phyloP scores from a whole-genome alignment of 495 filamentous ascomycete genomes.

The Cenococcum geophilum region DNA sequence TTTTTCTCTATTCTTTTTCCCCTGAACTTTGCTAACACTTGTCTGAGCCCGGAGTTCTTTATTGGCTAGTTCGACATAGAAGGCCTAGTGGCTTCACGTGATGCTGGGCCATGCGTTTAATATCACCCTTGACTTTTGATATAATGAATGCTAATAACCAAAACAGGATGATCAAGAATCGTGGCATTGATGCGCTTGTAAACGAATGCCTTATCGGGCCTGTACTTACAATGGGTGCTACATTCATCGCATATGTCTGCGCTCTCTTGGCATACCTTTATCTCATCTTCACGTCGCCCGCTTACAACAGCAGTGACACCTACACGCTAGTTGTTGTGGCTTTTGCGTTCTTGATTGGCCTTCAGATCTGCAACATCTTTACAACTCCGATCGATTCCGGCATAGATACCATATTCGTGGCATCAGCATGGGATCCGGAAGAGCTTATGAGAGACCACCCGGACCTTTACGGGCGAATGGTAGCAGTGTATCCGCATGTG shows the following conservation, averaged over 20 bases:
- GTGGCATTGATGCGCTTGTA: constrained; percentile 81
- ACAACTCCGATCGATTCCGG: constrained; percentile 60
- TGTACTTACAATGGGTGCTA: constrained; percentile 80
- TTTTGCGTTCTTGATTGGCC: constrained; percentile 74
- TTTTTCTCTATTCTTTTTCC: neutral
- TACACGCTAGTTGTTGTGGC: constrained; percentile 77
- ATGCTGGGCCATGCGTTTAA: too few relatives aligned
- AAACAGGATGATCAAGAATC: constrained; percentile 71
- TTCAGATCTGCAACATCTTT: constrained; percentile 85
- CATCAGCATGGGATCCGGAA: constrained; percentile 82
- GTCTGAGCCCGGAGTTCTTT: neutral
- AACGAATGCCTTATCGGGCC: constrained; percentile 89
- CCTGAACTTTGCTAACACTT: neutral
- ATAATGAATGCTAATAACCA: neutral
- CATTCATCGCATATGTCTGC: constrained; percentile 76
- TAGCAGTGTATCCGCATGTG: constrained; percentile 75
- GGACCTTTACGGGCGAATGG: constrained; percentile 69
- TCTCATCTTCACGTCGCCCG: constrained; percentile 68
- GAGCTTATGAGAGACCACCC: constrained; percentile 76
- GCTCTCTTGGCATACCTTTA: constrained; percentile 79
- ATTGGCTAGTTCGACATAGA: constrained; percentile 3
- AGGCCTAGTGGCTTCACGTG: too few relatives aligned
- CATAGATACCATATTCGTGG: constrained; percentile 78
- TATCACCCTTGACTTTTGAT: too few relatives aligned
- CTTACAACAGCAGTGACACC: constrained; percentile 63